Conservation (phyloP, 257 asterid genomes). For the Gentiana straminea region DNA sequence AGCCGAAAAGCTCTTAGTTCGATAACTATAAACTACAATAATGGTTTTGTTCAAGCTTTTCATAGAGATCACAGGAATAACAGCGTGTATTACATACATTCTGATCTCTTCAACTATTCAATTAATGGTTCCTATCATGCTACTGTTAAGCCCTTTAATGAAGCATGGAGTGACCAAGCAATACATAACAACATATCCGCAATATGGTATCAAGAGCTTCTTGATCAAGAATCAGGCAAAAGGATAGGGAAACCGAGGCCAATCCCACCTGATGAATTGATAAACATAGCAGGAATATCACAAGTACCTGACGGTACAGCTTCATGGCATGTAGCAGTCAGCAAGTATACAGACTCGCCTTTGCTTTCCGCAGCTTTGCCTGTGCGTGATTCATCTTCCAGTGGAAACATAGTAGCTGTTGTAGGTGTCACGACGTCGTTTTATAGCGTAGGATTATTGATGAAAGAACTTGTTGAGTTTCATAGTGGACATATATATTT, state of each 20-base stretch:
- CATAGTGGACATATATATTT: constrained; percentile 86
- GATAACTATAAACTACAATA: constrained; percentile 63
- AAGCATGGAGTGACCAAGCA: constrained; percentile 81
- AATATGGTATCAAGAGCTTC: constrained; percentile 69
- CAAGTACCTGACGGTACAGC: constrained; percentile 92
- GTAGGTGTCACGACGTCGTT: constrained; percentile 91
- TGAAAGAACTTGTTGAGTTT: constrained; percentile 82
- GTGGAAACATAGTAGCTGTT: constrained; percentile 68
- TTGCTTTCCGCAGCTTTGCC: constrained; percentile 91
- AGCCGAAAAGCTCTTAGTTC: constrained; percentile 76
- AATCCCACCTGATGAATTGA: constrained; percentile 70
- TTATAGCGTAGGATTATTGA: constrained; percentile 80
- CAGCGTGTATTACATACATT: constrained; percentile 67
- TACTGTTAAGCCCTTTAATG: constrained; percentile 37
- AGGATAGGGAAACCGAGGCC: constrained; percentile 44
- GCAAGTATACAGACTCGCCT: constrained; percentile 76
- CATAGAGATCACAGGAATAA: constrained; percentile 73
- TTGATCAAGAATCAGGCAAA: constrained; percentile 65
- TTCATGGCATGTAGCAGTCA: constrained; percentile 88
- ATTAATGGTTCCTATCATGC: constrained; percentile 35
- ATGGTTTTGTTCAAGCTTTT: constrained; percentile 91
- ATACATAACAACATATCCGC: constrained; percentile 64
- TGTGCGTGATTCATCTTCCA: constrained; percentile 58
- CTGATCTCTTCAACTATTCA: constrained; percentile 74
- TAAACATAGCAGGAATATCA: constrained; percentile 83